Conservation (phyloP, 345 rosid species). For the Acer campestre region DNA sequence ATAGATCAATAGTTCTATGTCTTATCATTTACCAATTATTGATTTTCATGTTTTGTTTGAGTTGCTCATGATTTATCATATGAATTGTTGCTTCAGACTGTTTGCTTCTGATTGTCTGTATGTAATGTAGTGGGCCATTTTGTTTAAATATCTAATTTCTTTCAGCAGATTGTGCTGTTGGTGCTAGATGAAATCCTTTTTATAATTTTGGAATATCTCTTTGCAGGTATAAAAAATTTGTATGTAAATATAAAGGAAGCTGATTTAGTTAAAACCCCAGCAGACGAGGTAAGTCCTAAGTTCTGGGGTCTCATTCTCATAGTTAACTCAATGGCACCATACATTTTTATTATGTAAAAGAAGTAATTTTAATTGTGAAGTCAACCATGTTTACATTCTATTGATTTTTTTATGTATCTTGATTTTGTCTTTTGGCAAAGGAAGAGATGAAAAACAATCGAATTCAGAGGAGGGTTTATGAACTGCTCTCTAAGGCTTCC, state of each 20-base stretch:
- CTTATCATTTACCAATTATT: neutral
- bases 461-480: conserved; percentile 69
- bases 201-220: neutral
- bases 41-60: neutral
- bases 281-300: conserved; percentile 65
- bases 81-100: neutral
- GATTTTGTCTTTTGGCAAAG: conserved; percentile 41
- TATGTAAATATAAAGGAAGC: conserved; percentile 49
- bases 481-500: conserved; percentile 73
- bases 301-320: neutral
- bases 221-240: conserved; percentile 68
- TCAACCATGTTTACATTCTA: neutral
- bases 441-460: conserved; percentile 74
- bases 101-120: conserved; percentile 9
- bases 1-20: neutral
- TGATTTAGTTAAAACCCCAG: conserved; percentile 60
- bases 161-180: conserved; percentile 4
- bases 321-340: neutral
- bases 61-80: neutral
- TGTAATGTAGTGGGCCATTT: neutral
- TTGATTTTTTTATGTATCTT: conserved; percentile 18
- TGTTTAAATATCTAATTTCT: conserved; percentile 7
- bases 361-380: neutral
- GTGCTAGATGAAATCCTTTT: neutral
- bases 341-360: neutral